Conservation (phyloP, 176 grass and related monocot genomes). For the Oryza australiensis region DNA sequence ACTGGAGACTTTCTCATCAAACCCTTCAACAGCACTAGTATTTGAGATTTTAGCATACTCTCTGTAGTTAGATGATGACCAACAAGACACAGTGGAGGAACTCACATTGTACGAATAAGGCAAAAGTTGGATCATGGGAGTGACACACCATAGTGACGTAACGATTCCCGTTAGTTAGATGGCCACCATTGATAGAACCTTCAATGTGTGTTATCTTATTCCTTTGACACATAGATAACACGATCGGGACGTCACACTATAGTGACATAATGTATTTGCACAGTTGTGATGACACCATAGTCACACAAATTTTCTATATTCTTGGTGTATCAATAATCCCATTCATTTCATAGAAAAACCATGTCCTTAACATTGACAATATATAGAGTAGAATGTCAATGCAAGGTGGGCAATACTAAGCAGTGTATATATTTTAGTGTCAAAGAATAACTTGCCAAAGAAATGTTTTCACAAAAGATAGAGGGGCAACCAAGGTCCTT, state of each 20-base stretch:
- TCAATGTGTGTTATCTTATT: no score
- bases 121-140: not conserved
- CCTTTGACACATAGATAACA: not conserved
- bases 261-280: not conserved
- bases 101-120: no score
- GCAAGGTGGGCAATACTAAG: not conserved
- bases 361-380: not conserved
- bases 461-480: not conserved
- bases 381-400: not conserved
- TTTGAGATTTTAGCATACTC: no score
- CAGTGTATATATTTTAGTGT: not conserved
- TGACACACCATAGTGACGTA: not conserved
- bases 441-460: not conserved
- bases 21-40: no score
- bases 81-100: no score
- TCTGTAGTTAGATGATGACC: no score
- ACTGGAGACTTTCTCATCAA: no score
- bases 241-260: no score
- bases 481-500: not conserved
- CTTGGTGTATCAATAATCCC: not conserved
- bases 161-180: not conserved
- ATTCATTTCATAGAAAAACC: not conserved
- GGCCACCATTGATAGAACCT: no score
- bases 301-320: not conserved
- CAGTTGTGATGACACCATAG: not conserved